Percentiles rank a stretch among this genome's conserved stretches.
Evolutionary conservation across 2,329 filamentous ascomycete genomes (phyloP).

Genomic region (Pezicula neosporulosa): DNA sequence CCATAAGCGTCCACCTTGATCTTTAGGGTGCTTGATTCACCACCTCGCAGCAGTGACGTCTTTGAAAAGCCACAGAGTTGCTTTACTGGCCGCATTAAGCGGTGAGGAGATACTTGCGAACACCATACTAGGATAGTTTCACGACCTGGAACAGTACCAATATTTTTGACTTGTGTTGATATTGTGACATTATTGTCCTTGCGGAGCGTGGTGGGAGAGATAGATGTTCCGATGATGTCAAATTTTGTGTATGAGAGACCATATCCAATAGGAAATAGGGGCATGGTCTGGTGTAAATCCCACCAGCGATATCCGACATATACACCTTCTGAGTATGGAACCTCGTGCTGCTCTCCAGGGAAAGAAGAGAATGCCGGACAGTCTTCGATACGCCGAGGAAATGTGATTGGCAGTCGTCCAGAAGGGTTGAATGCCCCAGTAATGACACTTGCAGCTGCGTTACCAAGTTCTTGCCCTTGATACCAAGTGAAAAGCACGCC

Average conservation of each 20-base stretch:
- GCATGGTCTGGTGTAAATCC: slow-evolving; percentile 49
- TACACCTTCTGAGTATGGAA: slow-evolving; percentile 57
- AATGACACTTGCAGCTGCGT: slow-evolving; percentile 60
- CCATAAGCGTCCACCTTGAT: neutral
- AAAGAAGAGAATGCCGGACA: slow-evolving; percentile 61
- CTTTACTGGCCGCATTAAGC: neutral
- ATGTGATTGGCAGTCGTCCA: slow-evolving; percentile 1
- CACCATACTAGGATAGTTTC: neutral
- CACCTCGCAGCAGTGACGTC: neutral
- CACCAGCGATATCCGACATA: slow-evolving; percentile 63
- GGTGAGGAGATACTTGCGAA: neutral
- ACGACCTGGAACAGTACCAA: neutral
- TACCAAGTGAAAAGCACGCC: slow-evolving; percentile 46
- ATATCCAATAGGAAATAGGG: slow-evolving; percentile 59
- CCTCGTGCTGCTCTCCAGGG: slow-evolving; percentile 50
- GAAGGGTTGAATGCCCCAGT: slow-evolving; percentile 19
- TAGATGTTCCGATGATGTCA: slow-evolving; percentile 24
- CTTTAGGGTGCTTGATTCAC: neutral
- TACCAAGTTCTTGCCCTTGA: slow-evolving; percentile 60
- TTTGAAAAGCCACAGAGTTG: neutral
- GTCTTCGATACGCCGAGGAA: slow-evolving; percentile 47
- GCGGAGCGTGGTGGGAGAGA: neutral
- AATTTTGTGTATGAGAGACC: slow-evolving; percentile 61
- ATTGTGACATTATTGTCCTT: neutral
- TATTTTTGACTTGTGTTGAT: neutral